phyloP scores from a whole-genome alignment of 345 rosid species.

The Hypericum androsaemum region DNA sequence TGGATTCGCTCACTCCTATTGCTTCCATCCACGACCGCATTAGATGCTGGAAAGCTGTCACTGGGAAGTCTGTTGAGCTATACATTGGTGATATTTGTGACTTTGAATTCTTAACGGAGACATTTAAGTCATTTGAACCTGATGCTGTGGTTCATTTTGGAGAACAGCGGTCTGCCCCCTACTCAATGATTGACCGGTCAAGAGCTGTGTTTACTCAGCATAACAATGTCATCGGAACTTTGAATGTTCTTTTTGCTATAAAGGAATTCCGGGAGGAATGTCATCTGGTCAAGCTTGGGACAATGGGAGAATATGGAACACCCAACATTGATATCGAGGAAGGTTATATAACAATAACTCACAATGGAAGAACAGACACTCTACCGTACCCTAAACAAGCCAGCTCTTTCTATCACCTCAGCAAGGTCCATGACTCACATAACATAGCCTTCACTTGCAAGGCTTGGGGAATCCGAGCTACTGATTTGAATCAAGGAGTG shows the following conservation, averaged over 20 bases:
- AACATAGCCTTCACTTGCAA: conserved; percentile 97
- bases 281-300: conserved; percentile 91
- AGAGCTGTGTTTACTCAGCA: conserved; percentile 87
- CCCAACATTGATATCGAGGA: conserved; percentile 98
- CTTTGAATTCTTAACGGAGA: conserved; percentile 76
- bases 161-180: conserved; percentile 93
- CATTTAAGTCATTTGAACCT: conserved; percentile 83
- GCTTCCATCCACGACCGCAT: conserved; percentile 73
- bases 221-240: conserved; percentile 89
- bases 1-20: conserved; percentile 80
- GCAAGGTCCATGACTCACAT: conserved; percentile 93
- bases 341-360: conserved; percentile 86
- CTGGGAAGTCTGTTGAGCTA: conserved; percentile 76
- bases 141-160: conserved; percentile 90
- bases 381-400: conserved; percentile 98
- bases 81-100: conserved; percentile 87
- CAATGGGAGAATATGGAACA: conserved; percentile 98
- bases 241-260: conserved; percentile 89
- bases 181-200: conserved; percentile 93
- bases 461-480: conserved; percentile 99
- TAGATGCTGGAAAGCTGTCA: conserved; percentile 74
- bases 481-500: conserved; percentile 95
- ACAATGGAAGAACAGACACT: conserved; percentile 88
- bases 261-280: conserved; percentile 84
- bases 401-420: conserved; percentile 95